Base-by-base conservation (phyloP, 345 rosid genomes). In the Bruguiera parviflora region DNA sequence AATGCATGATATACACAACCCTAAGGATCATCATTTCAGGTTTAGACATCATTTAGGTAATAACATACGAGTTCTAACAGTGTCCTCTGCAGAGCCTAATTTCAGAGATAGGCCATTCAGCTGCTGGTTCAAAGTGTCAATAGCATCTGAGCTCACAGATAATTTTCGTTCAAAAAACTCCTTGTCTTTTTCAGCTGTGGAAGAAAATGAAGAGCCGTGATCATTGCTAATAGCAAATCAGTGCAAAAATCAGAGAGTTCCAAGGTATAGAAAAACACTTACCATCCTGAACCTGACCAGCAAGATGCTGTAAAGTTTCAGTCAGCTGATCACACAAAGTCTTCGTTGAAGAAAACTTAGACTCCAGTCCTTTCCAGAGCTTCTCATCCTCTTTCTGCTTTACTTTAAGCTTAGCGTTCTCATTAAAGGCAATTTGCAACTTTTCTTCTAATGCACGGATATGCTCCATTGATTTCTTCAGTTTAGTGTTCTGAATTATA, bases 321-420 rank as follows among this genome's bases (percentile, higher is more conserved):
- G 97, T 85, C 72, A 88, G 86, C 73, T 91, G 97, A 82, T 89
- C 90, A 52, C 86, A 94, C 6, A 91, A 70, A 55, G 79, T 78
- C 84, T 89, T 91, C 5, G 98, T 91, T 9, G 97, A 89, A 77
- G 96, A 87, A 71, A 89, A 87, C 53, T 89, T 89, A 31, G 96
- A 95, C 74, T 86, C 92, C 83, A 90, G 29, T 62, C 97, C 99
- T 80, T 78, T 87, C 99, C 99, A 95, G 43, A 92, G 88, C 82
- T 92, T 95, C 71, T 92, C 91, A 67, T 92, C 92, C 75, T 92
- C 97, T 68, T 86, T 95, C 80, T 89, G 96, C 88, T 82, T 92
- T 56, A 86, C 92, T 70, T 84, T 87, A 65, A 92, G 89, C 83
- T 92, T 90, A 43, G 96, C 88, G 78, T 95, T 95, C 79, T 95